A percentile compares a stretch with the other conserved stretches of the same genome.
Evolutionary conservation across 2,329 filamentous ascomycete species (phyloP).

Genomic region (Cyanodermella asteris): DNA sequence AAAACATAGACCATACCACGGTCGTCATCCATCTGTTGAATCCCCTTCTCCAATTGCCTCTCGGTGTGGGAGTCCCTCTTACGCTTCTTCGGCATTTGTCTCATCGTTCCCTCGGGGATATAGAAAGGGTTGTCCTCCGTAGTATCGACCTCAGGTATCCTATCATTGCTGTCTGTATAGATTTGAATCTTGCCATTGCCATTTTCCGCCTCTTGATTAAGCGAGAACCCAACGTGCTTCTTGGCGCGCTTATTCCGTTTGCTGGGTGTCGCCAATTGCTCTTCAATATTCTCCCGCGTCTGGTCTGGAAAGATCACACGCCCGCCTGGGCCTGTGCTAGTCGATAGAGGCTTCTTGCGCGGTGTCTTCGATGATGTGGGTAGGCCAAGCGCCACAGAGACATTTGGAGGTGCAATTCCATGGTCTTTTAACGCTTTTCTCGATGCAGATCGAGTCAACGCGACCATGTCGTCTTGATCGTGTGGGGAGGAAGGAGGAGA

Average conservation of each 20-base stretch:
- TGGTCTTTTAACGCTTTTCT: constrained; percentile 1
- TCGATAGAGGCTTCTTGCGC: constrained; percentile 25
- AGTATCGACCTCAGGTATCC: constrained; percentile 30
- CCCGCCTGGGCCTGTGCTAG: constrained; percentile 24
- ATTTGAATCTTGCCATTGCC: constrained; percentile 27
- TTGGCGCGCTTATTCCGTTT: constrained; percentile 24
- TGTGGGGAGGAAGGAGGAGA: background rate
- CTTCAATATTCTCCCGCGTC: constrained; percentile 23
- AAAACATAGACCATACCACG: constrained; percentile 39
- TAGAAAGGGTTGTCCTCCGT: constrained; percentile 34
- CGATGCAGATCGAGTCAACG: constrained; percentile 8
- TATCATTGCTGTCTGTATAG: constrained; percentile 41
- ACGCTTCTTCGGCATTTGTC: constrained; percentile 14
- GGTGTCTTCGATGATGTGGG: constrained; percentile 42
- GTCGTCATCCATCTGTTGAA: constrained; percentile 29
- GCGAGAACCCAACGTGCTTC: constrained; percentile 22
- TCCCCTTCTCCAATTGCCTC: constrained; percentile 26
- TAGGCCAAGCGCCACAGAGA: constrained; percentile 23
- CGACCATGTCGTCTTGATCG: constrained; percentile 8
- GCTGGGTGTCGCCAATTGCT: constrained; percentile 26
- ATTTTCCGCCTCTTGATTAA: constrained; percentile 21
- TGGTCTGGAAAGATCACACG: constrained; percentile 31
- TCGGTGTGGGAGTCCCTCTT: constrained; percentile 11
- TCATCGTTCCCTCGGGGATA: constrained; percentile 15
- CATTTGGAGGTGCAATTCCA: constrained; percentile 10